Conservation (phyloP, 179 eudicot species). For the Patellifolia procumbens region DNA sequence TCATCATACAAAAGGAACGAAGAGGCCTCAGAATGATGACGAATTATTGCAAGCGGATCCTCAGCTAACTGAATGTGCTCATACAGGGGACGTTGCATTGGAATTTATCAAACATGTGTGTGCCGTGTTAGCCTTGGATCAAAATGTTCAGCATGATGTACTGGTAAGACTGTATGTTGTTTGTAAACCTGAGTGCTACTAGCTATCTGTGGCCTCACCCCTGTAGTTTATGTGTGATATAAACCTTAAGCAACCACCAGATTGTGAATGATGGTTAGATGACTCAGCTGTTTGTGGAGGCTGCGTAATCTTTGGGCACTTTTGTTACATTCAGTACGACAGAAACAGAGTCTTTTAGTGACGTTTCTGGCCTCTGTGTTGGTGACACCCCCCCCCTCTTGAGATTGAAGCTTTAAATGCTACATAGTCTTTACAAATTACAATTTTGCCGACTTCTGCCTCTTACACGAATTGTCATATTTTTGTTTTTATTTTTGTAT, state of each 20-base stretch:
- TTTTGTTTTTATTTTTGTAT: too few relatives aligned
- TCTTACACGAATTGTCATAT: not conserved
- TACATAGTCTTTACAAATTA: not conserved
- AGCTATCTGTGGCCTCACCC: not conserved
- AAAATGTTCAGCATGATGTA: conserved; percentile 87
- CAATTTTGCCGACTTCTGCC: not conserved
- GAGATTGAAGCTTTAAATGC: not conserved
- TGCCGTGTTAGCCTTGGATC: conserved; percentile 92
- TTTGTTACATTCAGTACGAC: not conserved
- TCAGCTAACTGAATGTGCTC: conserved; percentile 33
- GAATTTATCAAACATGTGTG: conserved; percentile 90
- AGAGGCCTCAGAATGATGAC: conserved; percentile 44
- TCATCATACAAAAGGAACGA: conserved; percentile 54
- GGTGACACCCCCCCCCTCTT: not conserved
- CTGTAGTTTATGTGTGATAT: not conserved
- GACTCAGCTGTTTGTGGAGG: not conserved
- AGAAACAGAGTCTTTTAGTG: not conserved
- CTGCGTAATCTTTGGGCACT: not conserved
- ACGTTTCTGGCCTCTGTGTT: not conserved
- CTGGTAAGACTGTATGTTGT: conserved; percentile 48
- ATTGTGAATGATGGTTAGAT: not conserved
- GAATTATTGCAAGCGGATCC: conserved; percentile 34
- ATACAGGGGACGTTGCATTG: conserved; percentile 62
- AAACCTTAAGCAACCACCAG: not conserved
- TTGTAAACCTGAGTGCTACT: not conserved